Base-by-base conservation (phyloP, 2,329 filamentous ascomycete genomes). In the Scleromitrula shiraiana region DNA sequence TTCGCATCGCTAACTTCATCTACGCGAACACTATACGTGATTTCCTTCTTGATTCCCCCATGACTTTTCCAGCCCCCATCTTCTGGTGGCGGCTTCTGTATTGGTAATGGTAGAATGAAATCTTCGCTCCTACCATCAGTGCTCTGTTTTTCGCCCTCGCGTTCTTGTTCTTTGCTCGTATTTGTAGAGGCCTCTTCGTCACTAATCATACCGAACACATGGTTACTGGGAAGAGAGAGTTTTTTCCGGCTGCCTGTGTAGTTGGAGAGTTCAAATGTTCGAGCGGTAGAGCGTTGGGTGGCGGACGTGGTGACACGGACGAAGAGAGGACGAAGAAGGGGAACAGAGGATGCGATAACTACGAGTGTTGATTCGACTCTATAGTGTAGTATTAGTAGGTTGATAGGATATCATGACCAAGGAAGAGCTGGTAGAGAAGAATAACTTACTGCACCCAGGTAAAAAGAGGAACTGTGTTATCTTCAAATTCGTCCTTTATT, bases 311-410 rank as follows among this genome's bases (percentile, higher is more conserved):
- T 40, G 15, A 27, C n/a, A 9, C 33, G 27, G 2, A 40, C 41
- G 37, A 54, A 53, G 19, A 56, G 45, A 4, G 52, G 53, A 1
- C 50, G 52, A 20, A 56, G 41, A 14, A 56, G 50, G 10, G 53
- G 53, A 5, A 54, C 42, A 5, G 53, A 56, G n/a, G 50, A 49
- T 7, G 52, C 53, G 45, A 53, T 54, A 3, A 39, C 43, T n/a
- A 56, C 52, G 24, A 56, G 45, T 17, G 38, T 51, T 8, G 37
- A 36, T 51, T 56, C 53, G 30, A 54, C 47, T 30, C 51, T 55
- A 19, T 4, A 23, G 17, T 33, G 32, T 26, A 12, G 6, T n/a
- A 19, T 51, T 24, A 52, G 47, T 41, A 36, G 33, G n/a, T n/a
- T n/a, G n/a, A n/a, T n/a, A 22, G 15, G 20, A 24, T 44, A 22